Conservation (phyloP, 2,329 filamentous ascomycete species). For the Colletotrichum endophyticum region DNA sequence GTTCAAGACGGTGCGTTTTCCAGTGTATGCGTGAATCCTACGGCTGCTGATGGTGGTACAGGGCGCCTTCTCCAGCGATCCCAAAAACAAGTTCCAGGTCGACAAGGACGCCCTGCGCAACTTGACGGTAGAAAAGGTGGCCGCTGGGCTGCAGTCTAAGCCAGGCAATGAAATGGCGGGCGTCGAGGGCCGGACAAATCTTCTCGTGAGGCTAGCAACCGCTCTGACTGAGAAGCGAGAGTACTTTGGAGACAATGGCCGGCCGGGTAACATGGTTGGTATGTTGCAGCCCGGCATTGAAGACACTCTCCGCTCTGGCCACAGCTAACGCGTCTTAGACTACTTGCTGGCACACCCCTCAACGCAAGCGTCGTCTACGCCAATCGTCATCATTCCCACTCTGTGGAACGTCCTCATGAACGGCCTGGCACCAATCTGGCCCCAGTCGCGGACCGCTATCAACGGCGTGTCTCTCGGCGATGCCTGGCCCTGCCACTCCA, state of each 20-base stretch:
- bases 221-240: constrained; percentile 79
- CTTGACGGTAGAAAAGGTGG: constrained; percentile 76
- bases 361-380: constrained; percentile 86
- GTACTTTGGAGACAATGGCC: constrained; percentile 81
- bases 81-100: constrained; percentile 83
- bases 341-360: constrained; percentile 91
- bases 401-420: constrained; percentile 92
- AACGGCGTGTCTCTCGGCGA: constrained; percentile 89
- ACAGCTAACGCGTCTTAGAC: constrained; percentile 58
- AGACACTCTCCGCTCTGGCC: not conserved
- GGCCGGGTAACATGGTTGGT: constrained; percentile 96
- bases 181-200: constrained; percentile 80
- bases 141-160: constrained; percentile 83
- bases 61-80: constrained; percentile 86
- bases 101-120: constrained; percentile 80
- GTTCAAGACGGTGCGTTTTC: constrained; percentile 74
- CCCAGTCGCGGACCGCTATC: constrained; percentile 81
- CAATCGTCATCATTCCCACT: constrained; percentile 84
- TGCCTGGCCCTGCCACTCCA: constrained; percentile 87
- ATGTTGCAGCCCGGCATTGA: constrained; percentile 32
- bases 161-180: constrained; percentile 83
- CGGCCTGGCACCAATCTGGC: constrained; percentile 88
- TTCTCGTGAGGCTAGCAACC: constrained; percentile 76
- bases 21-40: not conserved
- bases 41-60: constrained; percentile 26